A percentile compares a stretch with the other conserved stretches of the same genome.
phyloP scores from a whole-genome alignment of 345 rosid genomes.

The Populus pruinosa region DNA sequence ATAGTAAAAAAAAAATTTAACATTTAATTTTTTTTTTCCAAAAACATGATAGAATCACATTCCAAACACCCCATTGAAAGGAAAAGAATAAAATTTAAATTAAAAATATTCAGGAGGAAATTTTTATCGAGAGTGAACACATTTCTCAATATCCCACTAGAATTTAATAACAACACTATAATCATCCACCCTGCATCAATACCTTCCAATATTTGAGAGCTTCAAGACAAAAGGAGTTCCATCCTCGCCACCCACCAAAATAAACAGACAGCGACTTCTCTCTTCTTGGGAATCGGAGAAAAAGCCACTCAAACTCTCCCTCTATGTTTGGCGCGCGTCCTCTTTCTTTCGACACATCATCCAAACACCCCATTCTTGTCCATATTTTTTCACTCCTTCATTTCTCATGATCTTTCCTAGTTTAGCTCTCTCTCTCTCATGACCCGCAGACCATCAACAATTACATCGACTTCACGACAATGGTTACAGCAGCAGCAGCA shows the following conservation, averaged over 20 bases:
- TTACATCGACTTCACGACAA: background rate
- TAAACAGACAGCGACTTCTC: background rate
- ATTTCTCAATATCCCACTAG: no score
- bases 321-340: slow-evolving; percentile 7
- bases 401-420: background rate
- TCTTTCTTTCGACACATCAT: slow-evolving; percentile 1
- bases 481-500: slow-evolving; percentile 5
- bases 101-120: no score
- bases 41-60: no score
- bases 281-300: background rate
- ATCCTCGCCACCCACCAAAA: background rate
- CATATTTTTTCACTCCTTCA: background rate
- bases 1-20: no score
- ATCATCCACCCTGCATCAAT: background rate
- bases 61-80: no score
- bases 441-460: background rate
- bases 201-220: background rate
- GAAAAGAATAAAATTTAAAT: no score
- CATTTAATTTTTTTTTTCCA: no score
- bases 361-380: background rate
- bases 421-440: background rate
- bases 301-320: background rate
- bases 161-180: background rate
- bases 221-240: background rate
- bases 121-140: no score